phyloP scores from a whole-genome alignment of 2,329 filamentous ascomycete species.

The Ophiostoma himal-ulmi region DNA sequence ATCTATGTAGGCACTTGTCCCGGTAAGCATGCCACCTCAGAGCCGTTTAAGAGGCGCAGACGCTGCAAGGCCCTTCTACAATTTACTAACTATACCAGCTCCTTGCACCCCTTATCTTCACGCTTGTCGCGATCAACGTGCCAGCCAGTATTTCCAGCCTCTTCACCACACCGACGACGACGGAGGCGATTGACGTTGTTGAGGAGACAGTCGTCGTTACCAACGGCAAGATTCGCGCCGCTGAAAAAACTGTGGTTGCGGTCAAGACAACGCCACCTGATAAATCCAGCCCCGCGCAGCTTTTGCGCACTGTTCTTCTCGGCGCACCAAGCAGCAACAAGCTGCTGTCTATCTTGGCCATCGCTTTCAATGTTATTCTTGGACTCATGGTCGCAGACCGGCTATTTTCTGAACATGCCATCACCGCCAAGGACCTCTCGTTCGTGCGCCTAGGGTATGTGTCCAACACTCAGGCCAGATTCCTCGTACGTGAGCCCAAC shows the following conservation, averaged over 20 bases:
- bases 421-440: slow-evolving; percentile 68
- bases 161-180: background rate
- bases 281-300: slow-evolving; percentile 49
- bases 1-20: background rate
- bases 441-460: slow-evolving; percentile 87
- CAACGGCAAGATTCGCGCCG: background rate
- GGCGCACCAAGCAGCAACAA: slow-evolving; percentile 70
- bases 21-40: background rate
- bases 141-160: slow-evolving; percentile 42
- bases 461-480: slow-evolving; percentile 68
- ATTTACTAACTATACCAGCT: background rate
- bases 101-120: slow-evolving; percentile 41
- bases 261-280: slow-evolving; percentile 43
- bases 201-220: slow-evolving; percentile 52
- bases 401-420: slow-evolving; percentile 65
- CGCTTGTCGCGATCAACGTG: slow-evolving; percentile 60
- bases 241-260: background rate
- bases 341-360: slow-evolving; percentile 59
- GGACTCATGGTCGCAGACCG: slow-evolving; percentile 69
- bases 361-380: slow-evolving; percentile 65
- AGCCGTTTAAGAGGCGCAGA: background rate
- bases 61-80: background rate
- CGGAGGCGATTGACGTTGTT: slow-evolving; percentile 45
- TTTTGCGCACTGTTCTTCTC: slow-evolving; percentile 57
- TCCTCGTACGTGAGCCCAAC: slow-evolving; percentile 82